Base-by-base conservation (phyloP, 2,329 filamentous ascomycete species). In the Exophiala bonariae region DNA sequence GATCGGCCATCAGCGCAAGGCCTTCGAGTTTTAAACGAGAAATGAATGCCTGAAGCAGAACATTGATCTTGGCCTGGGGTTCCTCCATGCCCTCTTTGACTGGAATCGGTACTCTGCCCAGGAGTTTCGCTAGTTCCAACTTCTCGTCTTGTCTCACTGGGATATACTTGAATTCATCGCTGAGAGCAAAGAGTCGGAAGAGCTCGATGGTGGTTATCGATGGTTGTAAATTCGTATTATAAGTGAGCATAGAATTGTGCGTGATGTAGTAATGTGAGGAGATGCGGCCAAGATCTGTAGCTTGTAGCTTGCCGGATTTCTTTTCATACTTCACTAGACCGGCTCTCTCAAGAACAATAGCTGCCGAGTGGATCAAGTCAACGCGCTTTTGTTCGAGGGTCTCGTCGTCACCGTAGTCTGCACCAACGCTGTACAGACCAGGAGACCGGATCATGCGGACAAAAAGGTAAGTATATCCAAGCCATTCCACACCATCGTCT, bases 251-350 rank as follows among this genome's bases (percentile, higher is more conserved):
- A 11, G 92, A 97, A 58, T 83, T 89, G 68, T 96, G 84, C 0
- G 90, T 93, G 63, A 99, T 96, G 74, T 99, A 99, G 75, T 99
- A 99, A 67, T 99, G 93, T 11, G 92, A 97, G 4, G 95, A 87
- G 58, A 99, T 95, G 33, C 93, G 85, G 42, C 95, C 93, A 44
- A 99, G 83, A 66, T 99, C 93, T 0, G 93, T 99, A 3, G 88
- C 82, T 68, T 95, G 90, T 23, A 99, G 70, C 61, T 84, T 87
- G 19, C 95, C 93, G 1, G 85, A 85, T 69, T 93, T 93, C 67
- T 95, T 93, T 61, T 99, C 93, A 63, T 99, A 99, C 63, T 95
- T 96, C 68, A 95, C 78, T 6, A 99, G 79, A 51, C 86, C 90
- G 2, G 89, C 89, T 63, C 88, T 93, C 61, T 95, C 89, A 9